phyloP scores from a whole-genome alignment of 2,329 filamentous ascomycete genomes.

The Pestalotiopsis fici region DNA sequence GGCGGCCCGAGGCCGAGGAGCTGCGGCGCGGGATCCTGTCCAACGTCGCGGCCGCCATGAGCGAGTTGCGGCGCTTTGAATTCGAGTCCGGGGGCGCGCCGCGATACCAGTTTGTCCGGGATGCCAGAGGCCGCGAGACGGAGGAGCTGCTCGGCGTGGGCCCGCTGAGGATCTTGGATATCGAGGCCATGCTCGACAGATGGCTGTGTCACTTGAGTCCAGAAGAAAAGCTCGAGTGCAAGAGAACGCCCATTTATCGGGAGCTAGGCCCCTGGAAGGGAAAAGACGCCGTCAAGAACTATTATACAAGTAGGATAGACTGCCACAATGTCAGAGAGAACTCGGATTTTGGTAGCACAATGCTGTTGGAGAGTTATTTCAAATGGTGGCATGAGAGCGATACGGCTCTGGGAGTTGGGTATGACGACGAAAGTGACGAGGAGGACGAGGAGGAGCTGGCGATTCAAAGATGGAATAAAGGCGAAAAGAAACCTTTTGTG shows the following conservation, averaged over 20 bases:
- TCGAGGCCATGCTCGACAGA: conserved; percentile 22
- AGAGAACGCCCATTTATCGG: conserved; percentile 14
- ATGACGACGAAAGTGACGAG: background rate
- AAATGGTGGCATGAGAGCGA: conserved; percentile 19
- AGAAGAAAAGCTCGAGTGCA: conserved; percentile 14
- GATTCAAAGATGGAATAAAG: no score
- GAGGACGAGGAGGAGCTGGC: background rate
- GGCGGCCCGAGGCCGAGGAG: background rate
- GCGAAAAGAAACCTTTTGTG: conserved; percentile 16
- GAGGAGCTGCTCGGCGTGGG: conserved; percentile 11
- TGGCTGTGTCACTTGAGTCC: conserved; percentile 14
- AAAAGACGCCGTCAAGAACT: background rate
- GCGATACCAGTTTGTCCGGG: conserved; percentile 12
- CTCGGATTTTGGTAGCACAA: conserved; percentile 16
- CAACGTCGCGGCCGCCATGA: conserved; percentile 19
- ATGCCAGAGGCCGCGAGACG: background rate
- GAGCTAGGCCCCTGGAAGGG: conserved; percentile 15
- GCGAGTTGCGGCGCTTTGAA: conserved; percentile 18
- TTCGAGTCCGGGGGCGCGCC: conserved; percentile 22
- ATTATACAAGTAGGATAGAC: conserved; percentile 20
- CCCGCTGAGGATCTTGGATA: conserved; percentile 17
- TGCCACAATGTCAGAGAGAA: conserved; percentile 13
- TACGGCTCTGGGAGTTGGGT: background rate
- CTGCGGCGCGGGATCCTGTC: conserved; percentile 15
- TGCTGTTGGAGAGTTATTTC: conserved; percentile 19